These are phyloP conservation scores for Babjeviella inositovora DNA, from an alignment of 805 yeast species.

Conservation along the genomic window DNA sequence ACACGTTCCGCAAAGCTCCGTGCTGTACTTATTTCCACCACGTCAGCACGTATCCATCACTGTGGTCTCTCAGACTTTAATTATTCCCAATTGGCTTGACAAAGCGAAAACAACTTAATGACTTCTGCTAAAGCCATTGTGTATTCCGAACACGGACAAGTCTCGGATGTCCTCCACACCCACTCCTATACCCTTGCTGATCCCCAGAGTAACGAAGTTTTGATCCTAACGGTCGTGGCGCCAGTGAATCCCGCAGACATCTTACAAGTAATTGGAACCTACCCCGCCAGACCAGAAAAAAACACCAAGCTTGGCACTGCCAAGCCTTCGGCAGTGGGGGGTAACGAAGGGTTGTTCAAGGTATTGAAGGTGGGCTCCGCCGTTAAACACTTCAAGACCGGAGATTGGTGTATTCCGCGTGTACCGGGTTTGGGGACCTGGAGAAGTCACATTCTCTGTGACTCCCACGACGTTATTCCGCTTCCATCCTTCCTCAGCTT, in stretches of 20 bases:
- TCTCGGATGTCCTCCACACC: too few species aligned
- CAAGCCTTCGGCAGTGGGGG: constrained; percentile 17
- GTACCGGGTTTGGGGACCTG: constrained; percentile 25
- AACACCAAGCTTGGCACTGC: constrained; percentile 21
- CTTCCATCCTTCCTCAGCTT: constrained; percentile 15
- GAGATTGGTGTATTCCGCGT: constrained; percentile 26
- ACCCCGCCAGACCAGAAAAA: constrained; percentile 12
- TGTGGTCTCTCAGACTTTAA: too few species aligned
- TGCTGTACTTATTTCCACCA: too few species aligned
- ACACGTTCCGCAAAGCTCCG: too few species aligned
- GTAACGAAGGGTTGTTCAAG: constrained; percentile 23
- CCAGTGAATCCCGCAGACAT: constrained; percentile 18
- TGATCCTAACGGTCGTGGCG: constrained; percentile 11
- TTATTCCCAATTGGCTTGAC: too few species aligned
- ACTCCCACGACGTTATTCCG: constrained; percentile 12
- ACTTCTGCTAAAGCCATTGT: too few species aligned
- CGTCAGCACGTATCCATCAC: too few species aligned
- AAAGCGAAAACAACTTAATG: too few species aligned
- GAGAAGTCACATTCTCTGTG: constrained; percentile 20
- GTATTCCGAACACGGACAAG: too few species aligned
- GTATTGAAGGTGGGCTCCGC: constrained; percentile 14
- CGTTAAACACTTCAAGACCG: constrained; percentile 11
- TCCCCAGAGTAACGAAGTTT: constrained; percentile 10
- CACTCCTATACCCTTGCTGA: too few species aligned
- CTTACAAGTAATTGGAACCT: constrained; percentile 11